phyloP scores from a whole-genome alignment of 1,139 yeast species.

The Pichia sp. region DNA sequence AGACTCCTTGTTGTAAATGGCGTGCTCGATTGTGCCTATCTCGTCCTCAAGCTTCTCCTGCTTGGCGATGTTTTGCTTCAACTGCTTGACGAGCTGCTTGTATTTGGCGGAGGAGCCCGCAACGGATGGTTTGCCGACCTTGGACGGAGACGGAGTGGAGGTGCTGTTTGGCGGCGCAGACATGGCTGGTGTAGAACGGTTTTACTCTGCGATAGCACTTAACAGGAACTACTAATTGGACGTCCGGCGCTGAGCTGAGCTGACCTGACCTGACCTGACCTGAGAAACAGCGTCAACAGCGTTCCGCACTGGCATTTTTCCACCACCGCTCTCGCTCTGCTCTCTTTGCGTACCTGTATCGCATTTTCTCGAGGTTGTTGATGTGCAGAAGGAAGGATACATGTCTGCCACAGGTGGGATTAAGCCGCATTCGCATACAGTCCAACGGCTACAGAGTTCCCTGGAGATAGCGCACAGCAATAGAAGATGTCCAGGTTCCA shows the following conservation, averaged over 20 bases:
- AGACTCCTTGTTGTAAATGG: constrained; percentile 76
- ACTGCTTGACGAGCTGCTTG: constrained; percentile 60
- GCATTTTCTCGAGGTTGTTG: not conserved
- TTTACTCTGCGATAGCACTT: not conserved
- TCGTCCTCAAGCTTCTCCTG: constrained; percentile 64
- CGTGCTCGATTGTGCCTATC: constrained; percentile 64
- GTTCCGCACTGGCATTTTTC: not conserved
- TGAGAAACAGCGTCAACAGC: no score
- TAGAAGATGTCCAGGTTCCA: constrained; percentile 16
- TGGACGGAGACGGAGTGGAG: not conserved
- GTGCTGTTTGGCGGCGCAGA: not conserved
- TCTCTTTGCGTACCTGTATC: not conserved
- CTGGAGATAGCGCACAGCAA: not conserved
- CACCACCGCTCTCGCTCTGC: not conserved
- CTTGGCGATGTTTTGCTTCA: constrained; percentile 58
- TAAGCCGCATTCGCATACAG: no score
- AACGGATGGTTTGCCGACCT: not conserved
- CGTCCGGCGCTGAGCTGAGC: not conserved
- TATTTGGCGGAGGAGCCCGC: constrained; percentile 44
- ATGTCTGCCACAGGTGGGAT: not conserved
- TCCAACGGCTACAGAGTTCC: no score
- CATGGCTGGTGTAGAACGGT: not conserved
- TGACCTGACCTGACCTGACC: no score
- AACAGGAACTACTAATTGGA: not conserved
- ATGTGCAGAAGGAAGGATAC: not conserved